phyloP scores from a whole-genome alignment of 352 stramenopile genomes.

The Hyphochytrium catenoides region DNA sequence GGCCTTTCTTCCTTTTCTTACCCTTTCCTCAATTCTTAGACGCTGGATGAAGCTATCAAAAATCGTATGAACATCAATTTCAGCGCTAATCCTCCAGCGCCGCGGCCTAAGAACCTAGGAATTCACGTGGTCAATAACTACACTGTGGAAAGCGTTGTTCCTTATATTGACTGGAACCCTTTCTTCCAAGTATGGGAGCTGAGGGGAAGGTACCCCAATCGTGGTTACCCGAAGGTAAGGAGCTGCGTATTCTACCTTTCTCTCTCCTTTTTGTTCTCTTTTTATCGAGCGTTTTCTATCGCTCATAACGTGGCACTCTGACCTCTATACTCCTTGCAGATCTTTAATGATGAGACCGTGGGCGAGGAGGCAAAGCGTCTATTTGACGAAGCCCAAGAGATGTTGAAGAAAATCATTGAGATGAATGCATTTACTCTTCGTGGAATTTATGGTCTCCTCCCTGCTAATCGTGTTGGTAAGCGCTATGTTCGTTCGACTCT shows the following conservation, averaged over 20 bases:
- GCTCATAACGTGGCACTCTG: too few relatives aligned
- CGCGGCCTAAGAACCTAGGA: conserved; percentile 53
- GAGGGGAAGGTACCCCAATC: conserved; percentile 86
- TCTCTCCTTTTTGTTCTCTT: too few relatives aligned
- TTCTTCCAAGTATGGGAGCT: conserved; percentile 98
- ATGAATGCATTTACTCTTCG: conserved; percentile 71
- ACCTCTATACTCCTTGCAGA: too few relatives aligned
- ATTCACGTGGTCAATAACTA: conserved; percentile 63
- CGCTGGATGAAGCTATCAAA: conserved; percentile 38
- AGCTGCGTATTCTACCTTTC: too few relatives aligned
- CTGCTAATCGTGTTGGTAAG: conserved; percentile 70
- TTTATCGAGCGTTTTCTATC: too few relatives aligned
- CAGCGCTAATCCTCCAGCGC: conserved; percentile 39
- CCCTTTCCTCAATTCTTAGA: conserved; percentile 45
- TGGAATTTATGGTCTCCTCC: conserved; percentile 80
- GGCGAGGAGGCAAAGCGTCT: conserved; percentile 84
- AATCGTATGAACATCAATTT: conserved; percentile 77
- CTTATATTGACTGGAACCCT: conserved; percentile 97
- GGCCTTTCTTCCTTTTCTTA: too few relatives aligned
- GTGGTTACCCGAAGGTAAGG: conserved; percentile 92
- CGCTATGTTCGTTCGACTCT: too few relatives aligned
- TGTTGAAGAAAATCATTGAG: conserved; percentile 79
- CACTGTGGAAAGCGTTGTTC: conserved; percentile 59
- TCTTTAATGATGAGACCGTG: conserved; percentile 89
- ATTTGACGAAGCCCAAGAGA: conserved; percentile 80